phyloP scores from a whole-genome alignment of 441 rosid genomes.

The Gossypium lobatum region DNA sequence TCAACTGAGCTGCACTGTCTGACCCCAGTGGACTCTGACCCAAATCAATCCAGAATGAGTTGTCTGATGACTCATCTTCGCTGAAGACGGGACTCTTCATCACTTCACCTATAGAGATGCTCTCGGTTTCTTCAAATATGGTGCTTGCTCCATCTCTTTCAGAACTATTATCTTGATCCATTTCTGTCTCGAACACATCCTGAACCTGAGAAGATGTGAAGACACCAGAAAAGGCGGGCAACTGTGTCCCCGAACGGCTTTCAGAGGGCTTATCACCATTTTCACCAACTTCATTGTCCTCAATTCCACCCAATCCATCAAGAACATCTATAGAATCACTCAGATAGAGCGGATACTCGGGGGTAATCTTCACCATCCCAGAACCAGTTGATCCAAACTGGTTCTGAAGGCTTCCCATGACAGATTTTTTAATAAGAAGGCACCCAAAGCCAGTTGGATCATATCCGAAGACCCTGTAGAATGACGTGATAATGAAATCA shows the following conservation, averaged over 20 bases:
- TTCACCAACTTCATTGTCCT: not conserved
- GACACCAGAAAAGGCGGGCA: not conserved
- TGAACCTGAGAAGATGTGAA: not conserved
- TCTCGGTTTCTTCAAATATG: constrained; percentile 1
- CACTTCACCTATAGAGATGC: not conserved
- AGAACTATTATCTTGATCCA: constrained; percentile 5
- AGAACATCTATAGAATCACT: not conserved
- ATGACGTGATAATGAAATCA: not conserved
- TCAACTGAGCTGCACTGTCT: not conserved
- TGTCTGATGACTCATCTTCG: not conserved
- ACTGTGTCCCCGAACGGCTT: not conserved
- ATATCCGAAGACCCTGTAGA: not conserved
- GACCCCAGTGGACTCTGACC: not conserved
- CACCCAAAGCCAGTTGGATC: constrained; percentile 4
- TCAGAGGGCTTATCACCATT: not conserved
- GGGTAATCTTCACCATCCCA: constrained; percentile 2
- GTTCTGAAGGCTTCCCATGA: constrained; percentile 2
- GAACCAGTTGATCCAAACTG: constrained; percentile 1
- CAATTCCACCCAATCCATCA: not conserved
- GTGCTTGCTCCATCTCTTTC: not conserved
- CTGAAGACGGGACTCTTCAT: not conserved
- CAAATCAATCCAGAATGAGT: not conserved
- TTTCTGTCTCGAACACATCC: not conserved
- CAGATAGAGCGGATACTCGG: not conserved
- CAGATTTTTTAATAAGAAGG: not conserved